Evolutionary conservation across 2,329 filamentous ascomycete genomes (phyloP), one percentile per base, ranked within the genome.

Genomic region (Chaetomium olivaceum): DNA sequence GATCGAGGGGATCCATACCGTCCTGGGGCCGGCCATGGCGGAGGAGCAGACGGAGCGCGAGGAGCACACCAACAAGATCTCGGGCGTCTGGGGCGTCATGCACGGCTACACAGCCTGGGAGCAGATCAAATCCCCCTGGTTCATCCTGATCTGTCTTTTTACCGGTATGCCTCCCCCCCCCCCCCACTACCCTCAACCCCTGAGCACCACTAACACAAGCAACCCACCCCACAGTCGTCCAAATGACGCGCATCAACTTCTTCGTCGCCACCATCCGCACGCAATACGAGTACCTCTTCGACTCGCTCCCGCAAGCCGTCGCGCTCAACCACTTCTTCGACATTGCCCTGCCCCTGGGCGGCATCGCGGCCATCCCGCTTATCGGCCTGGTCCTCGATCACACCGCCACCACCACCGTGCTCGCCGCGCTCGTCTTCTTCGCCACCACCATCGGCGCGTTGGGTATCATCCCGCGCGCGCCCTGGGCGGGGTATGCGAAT

Each of bases 171-270:
- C 69, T 29, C 27, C 27, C n/a, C n/a, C n/a, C n/a, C n/a, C n/a
- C n/a, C n/a, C n/a, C n/a, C n/a, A n/a, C n/a, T n/a, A n/a, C n/a
- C n/a, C n/a, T n/a, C n/a, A n/a, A n/a, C n/a, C n/a, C n/a, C n/a
- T n/a, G n/a, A n/a, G n/a, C n/a, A n/a, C n/a, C n/a, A n/a, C 33
- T 23, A 12, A 25, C 54, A 25, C n/a, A 33, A 25, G 31, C 9
- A 23, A 54, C 16, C n/a, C n/a, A 48, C 39, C 2, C 2, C 16
- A 19, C 72, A 31, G 83, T 90, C 36, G 78, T 91, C 48, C 89
- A 91, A 76, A 91, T 91, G 88, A 89, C 88, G 2, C 85, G 90
- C 33, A 96, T 96, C 83, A 96, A 96, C 79, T 96, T 93, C 80
- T 96, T 96, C 75, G 91, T 97, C 61, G 92, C 93, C 3, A 96